Evolutionary conservation across 176 grass and related monocot genomes (phyloP).

Genomic region (Triticum turgidum): DNA sequence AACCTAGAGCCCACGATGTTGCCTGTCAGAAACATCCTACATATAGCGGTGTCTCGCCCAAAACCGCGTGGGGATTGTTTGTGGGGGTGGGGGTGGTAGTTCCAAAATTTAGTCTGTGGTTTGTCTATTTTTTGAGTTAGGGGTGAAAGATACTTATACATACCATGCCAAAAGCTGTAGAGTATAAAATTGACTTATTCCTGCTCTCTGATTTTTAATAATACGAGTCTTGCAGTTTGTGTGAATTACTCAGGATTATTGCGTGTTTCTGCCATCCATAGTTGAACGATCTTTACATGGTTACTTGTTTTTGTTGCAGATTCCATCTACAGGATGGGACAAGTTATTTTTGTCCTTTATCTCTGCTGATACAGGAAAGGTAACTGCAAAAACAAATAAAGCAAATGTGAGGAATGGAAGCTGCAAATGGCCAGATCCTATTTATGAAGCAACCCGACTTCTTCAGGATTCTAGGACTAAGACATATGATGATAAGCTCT

Average conservation of each 20-base stretch:
- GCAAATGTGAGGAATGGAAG: conserved; percentile 86
- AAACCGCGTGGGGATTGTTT: too few relatives aligned
- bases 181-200: not conserved
- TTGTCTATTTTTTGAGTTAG: not conserved
- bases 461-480: conserved; percentile 87
- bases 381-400: conserved; percentile 95
- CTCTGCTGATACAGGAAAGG: conserved; percentile 76
- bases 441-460: conserved; percentile 96
- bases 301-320: conserved; percentile 58
- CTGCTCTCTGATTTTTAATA: not conserved
- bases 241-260: not conserved
- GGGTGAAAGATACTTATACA: not conserved
- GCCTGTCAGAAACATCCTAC: too few relatives aligned
- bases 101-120: not conserved
- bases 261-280: not conserved
- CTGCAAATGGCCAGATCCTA: conserved; percentile 98
- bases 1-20: too few relatives aligned
- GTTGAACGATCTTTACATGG: not conserved
- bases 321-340: conserved; percentile 95
- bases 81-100: too few relatives aligned
- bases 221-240: conserved; percentile 3
- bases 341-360: conserved; percentile 96
- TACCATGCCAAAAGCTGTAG: not conserved
- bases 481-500: conserved; percentile 90
- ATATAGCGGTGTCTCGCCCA: too few relatives aligned